Conservation (phyloP, 805 yeast genomes). For the Limtongia smithiae region DNA sequence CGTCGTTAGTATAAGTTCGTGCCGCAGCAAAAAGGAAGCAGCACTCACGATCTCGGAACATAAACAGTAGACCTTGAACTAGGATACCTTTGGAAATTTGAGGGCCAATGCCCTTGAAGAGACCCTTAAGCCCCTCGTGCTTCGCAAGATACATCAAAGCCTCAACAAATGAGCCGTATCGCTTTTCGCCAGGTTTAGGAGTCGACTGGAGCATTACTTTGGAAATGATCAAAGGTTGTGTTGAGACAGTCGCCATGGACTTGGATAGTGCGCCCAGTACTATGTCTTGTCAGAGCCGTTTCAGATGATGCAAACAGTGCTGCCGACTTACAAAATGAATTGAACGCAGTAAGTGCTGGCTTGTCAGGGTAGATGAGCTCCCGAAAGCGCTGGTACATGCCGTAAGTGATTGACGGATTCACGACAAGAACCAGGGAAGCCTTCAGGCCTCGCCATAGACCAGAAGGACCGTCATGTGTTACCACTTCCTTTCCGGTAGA, state of each 20-base stretch:
- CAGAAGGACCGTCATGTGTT: conserved; percentile 60
- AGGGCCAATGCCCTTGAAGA: conserved; percentile 79
- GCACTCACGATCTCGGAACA: conserved; percentile 62
- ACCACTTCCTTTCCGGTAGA: conserved; percentile 50
- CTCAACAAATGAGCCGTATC: conserved; percentile 51
- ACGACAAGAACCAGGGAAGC: conserved; percentile 73
- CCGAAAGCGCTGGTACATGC: conserved; percentile 68
- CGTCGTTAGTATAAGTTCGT: too few relatives aligned
- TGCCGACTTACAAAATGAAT: conserved; percentile 31
- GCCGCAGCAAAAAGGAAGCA: neutral
- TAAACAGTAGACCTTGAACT: conserved; percentile 79
- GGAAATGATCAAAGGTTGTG: conserved; percentile 82
- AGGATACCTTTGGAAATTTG: conserved; percentile 76
- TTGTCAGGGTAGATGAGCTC: conserved; percentile 25
- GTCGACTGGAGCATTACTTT: conserved; percentile 72
- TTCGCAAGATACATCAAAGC: conserved; percentile 58
- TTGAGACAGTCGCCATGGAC: conserved; percentile 70
- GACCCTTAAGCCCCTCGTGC: conserved; percentile 59
- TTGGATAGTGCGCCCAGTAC: conserved; percentile 82
- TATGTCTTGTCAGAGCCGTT: too few relatives aligned
- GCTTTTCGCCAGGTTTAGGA: conserved; percentile 40
- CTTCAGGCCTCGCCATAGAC: conserved; percentile 80
- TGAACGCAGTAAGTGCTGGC: conserved; percentile 15
- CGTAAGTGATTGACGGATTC: conserved; percentile 85
- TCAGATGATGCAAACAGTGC: conserved; percentile 52